Evolutionary conservation across 2,329 filamentous ascomycete genomes (phyloP).

Genomic region (Arthroderma sp.): DNA sequence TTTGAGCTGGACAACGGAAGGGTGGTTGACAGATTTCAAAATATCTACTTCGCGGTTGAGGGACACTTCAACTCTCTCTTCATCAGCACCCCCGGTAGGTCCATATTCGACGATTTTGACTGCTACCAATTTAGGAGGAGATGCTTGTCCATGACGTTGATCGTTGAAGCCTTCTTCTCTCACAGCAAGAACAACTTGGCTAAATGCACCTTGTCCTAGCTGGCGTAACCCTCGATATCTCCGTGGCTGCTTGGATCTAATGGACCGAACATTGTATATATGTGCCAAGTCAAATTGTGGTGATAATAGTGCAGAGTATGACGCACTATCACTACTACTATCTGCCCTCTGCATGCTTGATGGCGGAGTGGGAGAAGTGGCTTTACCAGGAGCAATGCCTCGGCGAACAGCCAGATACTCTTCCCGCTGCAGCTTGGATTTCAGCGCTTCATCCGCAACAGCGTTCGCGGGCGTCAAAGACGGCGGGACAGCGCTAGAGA

Average conservation of each 20-base stretch:
- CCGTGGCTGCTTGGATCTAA: constrained; percentile 55
- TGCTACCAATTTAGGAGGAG: constrained; percentile 57
- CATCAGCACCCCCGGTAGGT: constrained; percentile 81
- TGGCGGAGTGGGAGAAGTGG: constrained; percentile 64
- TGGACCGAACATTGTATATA: constrained; percentile 56
- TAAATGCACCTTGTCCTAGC: constrained; percentile 89
- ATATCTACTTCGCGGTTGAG: constrained; percentile 92
- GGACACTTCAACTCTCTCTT: constrained; percentile 84
- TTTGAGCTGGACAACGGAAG: constrained; percentile 79
- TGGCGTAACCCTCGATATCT: constrained; percentile 68
- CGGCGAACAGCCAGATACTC: constrained; percentile 66
- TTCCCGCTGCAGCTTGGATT: constrained; percentile 53
- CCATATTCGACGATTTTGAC: constrained; percentile 94
- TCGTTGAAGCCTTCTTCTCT: constrained; percentile 46
- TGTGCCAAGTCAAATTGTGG: constrained; percentile 11
- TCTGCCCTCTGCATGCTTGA: constrained; percentile 53
- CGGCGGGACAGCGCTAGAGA: constrained; percentile 43
- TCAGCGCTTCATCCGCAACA: constrained; percentile 7
- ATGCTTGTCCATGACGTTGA: constrained; percentile 6
- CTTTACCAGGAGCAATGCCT: constrained; percentile 50
- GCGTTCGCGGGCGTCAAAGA: constrained; percentile 30
- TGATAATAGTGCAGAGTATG: constrained; percentile 15
- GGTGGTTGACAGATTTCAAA: constrained; percentile 74
- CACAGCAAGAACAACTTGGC: constrained; percentile 81
- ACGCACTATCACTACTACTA: constrained; percentile 38